A percentile compares a stretch with the other conserved stretches of the same genome.
Evolutionary conservation across 805 yeast genomes (phyloP).

Genomic region (Sporopachydermia lactativora): DNA sequence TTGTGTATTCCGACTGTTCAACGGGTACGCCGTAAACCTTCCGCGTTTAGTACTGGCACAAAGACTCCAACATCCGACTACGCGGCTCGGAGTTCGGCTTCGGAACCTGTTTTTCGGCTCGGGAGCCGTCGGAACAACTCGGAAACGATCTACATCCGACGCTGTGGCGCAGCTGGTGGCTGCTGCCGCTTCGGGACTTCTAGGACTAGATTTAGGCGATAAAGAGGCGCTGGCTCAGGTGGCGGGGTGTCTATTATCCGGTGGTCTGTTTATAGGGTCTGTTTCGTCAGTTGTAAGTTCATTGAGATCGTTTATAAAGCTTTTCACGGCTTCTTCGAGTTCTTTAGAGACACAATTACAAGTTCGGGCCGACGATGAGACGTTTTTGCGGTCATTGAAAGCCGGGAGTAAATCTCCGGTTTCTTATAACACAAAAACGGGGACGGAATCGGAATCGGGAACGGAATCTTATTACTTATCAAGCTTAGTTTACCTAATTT

Average conservation of each 20-base stretch:
- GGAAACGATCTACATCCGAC: constrained; percentile 9
- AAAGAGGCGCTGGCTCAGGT: constrained; percentile 23
- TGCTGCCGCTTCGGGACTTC: constrained; percentile 8
- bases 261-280: constrained; percentile 21
- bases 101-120: background rate
- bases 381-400: background rate
- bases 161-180: constrained; percentile 15
- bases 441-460: background rate
- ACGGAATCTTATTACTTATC: constrained; percentile 8
- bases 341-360: background rate
- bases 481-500: constrained; percentile 13
- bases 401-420: background rate
- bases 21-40: constrained; percentile 10
- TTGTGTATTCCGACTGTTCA: constrained; percentile 26
- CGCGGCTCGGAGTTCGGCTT: background rate
- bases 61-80: background rate
- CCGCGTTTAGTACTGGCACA: background rate
- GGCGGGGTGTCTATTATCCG: constrained; percentile 25
- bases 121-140: background rate
- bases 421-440: background rate
- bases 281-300: constrained; percentile 23
- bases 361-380: constrained; percentile 1
- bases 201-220: constrained; percentile 9
- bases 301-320: constrained; percentile 16
- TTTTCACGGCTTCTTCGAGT: constrained; percentile 15